Conservation (phyloP, 768 basidiomycete genomes). For the Phylloporus sp. region DNA sequence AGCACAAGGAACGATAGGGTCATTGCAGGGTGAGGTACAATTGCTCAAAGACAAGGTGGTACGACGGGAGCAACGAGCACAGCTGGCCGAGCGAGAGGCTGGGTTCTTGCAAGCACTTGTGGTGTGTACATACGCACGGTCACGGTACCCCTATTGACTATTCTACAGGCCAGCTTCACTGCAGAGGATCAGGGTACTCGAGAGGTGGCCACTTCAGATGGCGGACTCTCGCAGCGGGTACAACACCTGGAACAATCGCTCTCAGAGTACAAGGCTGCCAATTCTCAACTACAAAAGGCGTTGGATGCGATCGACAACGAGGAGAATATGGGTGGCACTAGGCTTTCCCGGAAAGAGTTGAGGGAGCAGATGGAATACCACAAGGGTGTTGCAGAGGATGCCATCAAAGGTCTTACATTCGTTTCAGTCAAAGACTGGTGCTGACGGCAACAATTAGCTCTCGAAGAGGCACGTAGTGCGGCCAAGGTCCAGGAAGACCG, state of each 20-base stretch:
- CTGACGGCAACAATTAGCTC: constrained; percentile 35
- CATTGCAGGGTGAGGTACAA: constrained; percentile 36
- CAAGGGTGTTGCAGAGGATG: constrained; percentile 34
- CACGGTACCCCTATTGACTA: background rate
- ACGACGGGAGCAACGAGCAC: constrained; percentile 38
- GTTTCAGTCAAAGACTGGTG: background rate
- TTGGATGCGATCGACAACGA: constrained; percentile 44
- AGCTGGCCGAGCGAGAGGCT: constrained; percentile 56
- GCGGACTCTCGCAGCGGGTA: constrained; percentile 41
- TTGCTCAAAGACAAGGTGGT: constrained; percentile 36
- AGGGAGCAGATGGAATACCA: constrained; percentile 37
- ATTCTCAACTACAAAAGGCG: constrained; percentile 43
- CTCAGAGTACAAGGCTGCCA: constrained; percentile 50
- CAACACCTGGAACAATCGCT: constrained; percentile 55
- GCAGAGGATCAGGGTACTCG: constrained; percentile 48
- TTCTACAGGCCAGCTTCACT: constrained; percentile 54
- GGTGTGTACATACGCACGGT: constrained; percentile 37
- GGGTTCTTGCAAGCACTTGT: constrained; percentile 65
- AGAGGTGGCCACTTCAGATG: constrained; percentile 24
- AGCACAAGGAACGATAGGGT: constrained; percentile 29
- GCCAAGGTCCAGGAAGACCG: constrained; percentile 41
- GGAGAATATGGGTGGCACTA: constrained; percentile 16
- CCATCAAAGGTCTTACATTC: constrained; percentile 38
- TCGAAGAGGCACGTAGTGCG: constrained; percentile 38
- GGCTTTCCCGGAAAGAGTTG: constrained; percentile 35